phyloP scores from a whole-genome alignment of 495 filamentous ascomycete genomes.

The Aspergillus cavernicola region DNA sequence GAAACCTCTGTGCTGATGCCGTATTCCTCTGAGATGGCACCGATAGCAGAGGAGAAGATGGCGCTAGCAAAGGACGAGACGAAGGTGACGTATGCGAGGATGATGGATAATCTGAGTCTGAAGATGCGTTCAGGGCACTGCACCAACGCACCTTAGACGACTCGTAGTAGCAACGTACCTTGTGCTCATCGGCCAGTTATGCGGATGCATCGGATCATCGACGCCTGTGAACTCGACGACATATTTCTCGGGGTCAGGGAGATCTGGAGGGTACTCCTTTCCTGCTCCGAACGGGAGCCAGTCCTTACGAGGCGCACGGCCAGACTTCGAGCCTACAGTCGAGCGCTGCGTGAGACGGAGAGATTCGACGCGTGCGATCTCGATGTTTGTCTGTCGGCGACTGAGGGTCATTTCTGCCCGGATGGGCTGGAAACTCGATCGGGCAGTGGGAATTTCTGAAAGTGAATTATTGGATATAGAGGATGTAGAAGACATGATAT shows the following conservation, averaged over 20 bases:
- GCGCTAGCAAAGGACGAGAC: constrained; percentile 49
- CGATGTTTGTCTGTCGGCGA: too few relatives aligned
- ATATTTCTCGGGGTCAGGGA: constrained; percentile 40
- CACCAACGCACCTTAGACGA: too few relatives aligned
- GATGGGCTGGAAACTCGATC: too few relatives aligned
- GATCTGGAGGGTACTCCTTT: constrained; percentile 38
- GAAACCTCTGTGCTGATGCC: constrained; percentile 48
- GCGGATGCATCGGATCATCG: constrained; percentile 37
- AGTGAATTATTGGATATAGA: too few relatives aligned
- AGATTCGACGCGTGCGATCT: too few relatives aligned
- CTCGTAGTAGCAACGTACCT: too few relatives aligned
- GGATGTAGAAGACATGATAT: too few relatives aligned
- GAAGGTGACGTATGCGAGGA: constrained; percentile 49
- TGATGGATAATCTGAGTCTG: constrained; percentile 21
- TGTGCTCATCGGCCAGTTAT: neutral
- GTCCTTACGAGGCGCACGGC: constrained; percentile 17
- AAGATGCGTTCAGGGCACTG: neutral
- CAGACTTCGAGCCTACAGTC: constrained; percentile 23
- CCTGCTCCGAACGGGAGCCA: constrained; percentile 26
- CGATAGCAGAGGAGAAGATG: constrained; percentile 50
- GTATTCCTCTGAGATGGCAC: constrained; percentile 37
- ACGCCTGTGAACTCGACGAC: constrained; percentile 51
- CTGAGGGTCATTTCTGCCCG: too few relatives aligned
- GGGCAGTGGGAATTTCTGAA: too few relatives aligned
- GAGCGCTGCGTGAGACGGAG: neutral